Evolutionary conservation across 139 green algal genomes (phyloP), one percentile per base, ranked within the genome.

Genomic region (Chlamydomonas sp.): DNA sequence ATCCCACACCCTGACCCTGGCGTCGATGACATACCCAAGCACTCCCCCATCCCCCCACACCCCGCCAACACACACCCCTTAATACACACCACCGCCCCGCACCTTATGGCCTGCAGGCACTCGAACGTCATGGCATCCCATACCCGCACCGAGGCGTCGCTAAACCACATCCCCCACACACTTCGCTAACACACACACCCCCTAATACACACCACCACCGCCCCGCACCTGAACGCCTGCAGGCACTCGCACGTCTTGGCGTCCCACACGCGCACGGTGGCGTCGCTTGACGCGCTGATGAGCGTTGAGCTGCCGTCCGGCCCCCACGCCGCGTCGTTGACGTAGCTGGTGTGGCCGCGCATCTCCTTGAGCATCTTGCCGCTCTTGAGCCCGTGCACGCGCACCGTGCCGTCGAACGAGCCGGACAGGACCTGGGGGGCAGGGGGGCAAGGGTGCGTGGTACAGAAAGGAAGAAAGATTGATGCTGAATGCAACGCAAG

Each of bases 301-400:
- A 99, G 90, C 85, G 85, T 89, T 95, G 93, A 15, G 60, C 80
- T 89, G 75, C 96, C 97, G 83, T 99, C 96, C 1, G 89, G 83
- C 31, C 88, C 94, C 90, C 96, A 99, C 15, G 95, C 89, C 0
- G 95, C 97, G 80, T 94, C 85, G 85, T 99, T 98, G 12, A 99
- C 97, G 89, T 97, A 99, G 18, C 93, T 97, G 15, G 92, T 97
- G 92, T 99, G 97, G 5, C 98, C 98, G 0, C 98, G 87, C 88
- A 99, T 97, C 92, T 99, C 98, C 91, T 99, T 99, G 31, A 99
- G 93, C 93, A 98, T 96, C 84, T 97, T 97, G 63, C 98, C 98
- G 20, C 94, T 98, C 94, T 99, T 99, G 63, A 99, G 93, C 61
- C 98, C 98, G 88, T 99, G 98, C 80, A 99, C 93, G 20, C 96